Conservation (phyloP, 108 stramenopile species). For the Cyclostephanos invisitatus region DNA sequence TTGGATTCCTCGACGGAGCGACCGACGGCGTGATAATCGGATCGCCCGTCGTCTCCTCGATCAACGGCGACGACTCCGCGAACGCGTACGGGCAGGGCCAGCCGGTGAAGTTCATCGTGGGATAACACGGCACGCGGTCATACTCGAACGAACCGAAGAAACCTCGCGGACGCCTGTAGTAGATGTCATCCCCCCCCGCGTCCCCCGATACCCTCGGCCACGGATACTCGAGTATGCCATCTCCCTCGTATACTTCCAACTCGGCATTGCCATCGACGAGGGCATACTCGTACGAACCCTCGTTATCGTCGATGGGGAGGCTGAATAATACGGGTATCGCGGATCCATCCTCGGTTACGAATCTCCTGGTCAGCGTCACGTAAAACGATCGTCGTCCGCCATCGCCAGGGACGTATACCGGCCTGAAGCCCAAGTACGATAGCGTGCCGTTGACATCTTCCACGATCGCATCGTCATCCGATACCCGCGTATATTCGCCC, state of each 20-base stretch:
- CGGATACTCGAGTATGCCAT: slow-evolving; percentile 24
- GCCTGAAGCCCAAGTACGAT: slow-evolving; percentile 22
- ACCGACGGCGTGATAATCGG: too few species aligned
- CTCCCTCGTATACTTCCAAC: slow-evolving; percentile 30
- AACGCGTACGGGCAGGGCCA: slow-evolving; percentile 36
- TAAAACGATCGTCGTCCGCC: slow-evolving; percentile 31
- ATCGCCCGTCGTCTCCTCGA: too few species aligned
- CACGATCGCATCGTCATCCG: too few species aligned
- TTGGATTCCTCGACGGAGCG: too few species aligned
- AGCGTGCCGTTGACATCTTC: neutral
- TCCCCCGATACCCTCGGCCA: slow-evolving; percentile 4
- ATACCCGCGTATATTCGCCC: too few species aligned
- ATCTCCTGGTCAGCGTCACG: slow-evolving; percentile 17
- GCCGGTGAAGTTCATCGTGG: slow-evolving; percentile 21
- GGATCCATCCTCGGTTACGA: neutral
- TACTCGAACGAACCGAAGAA: slow-evolving; percentile 27
- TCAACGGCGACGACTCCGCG: too few species aligned
- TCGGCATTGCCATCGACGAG: slow-evolving; percentile 17
- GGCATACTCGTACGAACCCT: slow-evolving; percentile 13
- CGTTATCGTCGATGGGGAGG: slow-evolving; percentile 8
- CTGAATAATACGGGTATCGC: slow-evolving; percentile 17
- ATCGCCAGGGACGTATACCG: slow-evolving; percentile 27
- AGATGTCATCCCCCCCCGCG: slow-evolving; percentile 4
- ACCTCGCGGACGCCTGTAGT: slow-evolving; percentile 29
- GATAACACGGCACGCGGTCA: slow-evolving; percentile 15